phyloP scores from a whole-genome alignment of 2,329 filamentous ascomycete genomes.

The Torrubiellomyces zombiae region DNA sequence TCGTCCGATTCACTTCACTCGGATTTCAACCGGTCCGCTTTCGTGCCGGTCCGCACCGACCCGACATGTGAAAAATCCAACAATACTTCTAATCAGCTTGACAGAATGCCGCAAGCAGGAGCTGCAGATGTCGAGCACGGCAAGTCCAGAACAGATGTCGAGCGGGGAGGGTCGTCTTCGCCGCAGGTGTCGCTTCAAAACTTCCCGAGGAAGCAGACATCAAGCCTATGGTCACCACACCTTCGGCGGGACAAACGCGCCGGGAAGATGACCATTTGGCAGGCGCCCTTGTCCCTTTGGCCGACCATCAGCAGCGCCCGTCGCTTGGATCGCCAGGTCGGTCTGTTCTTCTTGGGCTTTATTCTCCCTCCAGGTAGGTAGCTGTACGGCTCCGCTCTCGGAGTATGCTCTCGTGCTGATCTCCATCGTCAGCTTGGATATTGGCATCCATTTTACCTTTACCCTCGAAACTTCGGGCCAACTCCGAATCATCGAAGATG shows the following conservation, averaged over 20 bases:
- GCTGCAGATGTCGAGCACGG: neutral
- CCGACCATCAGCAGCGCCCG: slow-evolving; percentile 41
- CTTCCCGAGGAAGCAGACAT: slow-evolving; percentile 36
- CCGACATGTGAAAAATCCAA: too few relatives aligned
- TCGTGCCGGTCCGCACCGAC: too few relatives aligned
- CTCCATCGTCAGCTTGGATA: slow-evolving; percentile 52
- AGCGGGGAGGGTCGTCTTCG: too few relatives aligned
- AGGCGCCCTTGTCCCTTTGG: slow-evolving; percentile 54
- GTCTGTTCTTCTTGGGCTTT: slow-evolving; percentile 62
- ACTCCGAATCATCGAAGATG: too few relatives aligned
- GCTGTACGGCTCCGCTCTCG: neutral
- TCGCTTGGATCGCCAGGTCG: slow-evolving; percentile 56
- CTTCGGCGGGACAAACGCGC: slow-evolving; percentile 46
- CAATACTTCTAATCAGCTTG: too few relatives aligned
- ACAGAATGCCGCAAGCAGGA: too few relatives aligned
- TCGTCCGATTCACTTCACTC: slow-evolving; percentile 30
- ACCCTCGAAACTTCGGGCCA: slow-evolving; percentile 36
- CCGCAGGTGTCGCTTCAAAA: too few relatives aligned
- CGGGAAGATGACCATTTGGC: slow-evolving; percentile 58
- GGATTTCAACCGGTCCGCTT: slow-evolving; percentile 24
- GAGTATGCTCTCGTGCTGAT: slow-evolving; percentile 9
- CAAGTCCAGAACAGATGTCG: too few relatives aligned
- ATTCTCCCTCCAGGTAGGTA: slow-evolving; percentile 53
- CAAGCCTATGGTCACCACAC: slow-evolving; percentile 60
- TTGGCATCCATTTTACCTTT: slow-evolving; percentile 59